These are phyloP conservation scores for Mortierella hygrophila DNA, from an alignment of 192 early-diverging fungal species.

Conservation along the genomic window DNA sequence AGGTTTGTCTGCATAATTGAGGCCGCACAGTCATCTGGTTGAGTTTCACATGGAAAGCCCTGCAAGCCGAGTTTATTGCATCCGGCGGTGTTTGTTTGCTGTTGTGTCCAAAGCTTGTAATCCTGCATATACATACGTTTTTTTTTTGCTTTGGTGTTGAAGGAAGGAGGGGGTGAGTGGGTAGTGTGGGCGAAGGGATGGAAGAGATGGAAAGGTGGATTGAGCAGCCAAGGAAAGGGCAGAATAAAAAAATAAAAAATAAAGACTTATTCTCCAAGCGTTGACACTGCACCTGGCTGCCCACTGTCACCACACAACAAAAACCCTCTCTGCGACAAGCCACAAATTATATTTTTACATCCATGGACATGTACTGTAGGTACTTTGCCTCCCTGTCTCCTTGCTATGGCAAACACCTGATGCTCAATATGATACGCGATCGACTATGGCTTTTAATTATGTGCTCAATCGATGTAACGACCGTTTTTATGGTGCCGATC, in stretches of 20 bases:
- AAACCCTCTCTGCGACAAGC: conserved; percentile 2
- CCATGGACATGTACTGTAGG: background rate
- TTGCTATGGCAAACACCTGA: background rate
- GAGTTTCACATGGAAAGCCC: background rate
- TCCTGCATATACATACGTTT: conserved; percentile 5
- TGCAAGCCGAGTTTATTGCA: background rate
- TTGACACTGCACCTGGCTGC: background rate
- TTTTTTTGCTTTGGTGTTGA: background rate
- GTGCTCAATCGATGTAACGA: background rate
- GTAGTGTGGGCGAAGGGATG: background rate
- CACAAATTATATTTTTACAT: background rate
- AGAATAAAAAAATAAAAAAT: background rate
- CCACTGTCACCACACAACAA: background rate
- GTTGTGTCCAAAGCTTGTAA: background rate
- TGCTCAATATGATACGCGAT: background rate
- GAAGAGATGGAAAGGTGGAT: background rate
- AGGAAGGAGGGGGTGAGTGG: background rate
- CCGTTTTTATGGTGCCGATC: background rate
- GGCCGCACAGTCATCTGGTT: background rate
- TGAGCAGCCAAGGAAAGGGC: background rate
- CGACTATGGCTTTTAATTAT: background rate
- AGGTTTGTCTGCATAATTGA: background rate
- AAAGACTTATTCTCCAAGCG: background rate
- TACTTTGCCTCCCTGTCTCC: background rate
- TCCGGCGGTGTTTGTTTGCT: background rate